phyloP scores from a whole-genome alignment of 139 green algal genomes.

The Penium margaritaceum region DNA sequence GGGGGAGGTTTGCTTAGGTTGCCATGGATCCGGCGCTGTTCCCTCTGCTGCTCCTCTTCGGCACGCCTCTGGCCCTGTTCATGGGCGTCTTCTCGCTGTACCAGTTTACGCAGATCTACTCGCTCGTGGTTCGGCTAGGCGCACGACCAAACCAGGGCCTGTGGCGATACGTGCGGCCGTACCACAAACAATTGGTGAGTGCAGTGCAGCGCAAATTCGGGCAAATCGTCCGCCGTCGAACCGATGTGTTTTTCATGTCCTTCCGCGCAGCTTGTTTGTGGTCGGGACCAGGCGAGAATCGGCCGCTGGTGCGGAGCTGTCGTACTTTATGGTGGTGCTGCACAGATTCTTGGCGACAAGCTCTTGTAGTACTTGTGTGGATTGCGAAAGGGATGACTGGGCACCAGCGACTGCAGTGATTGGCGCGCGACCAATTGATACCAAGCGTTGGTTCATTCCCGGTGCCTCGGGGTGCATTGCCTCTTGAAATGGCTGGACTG shows the following conservation, averaged over 20 bases:
- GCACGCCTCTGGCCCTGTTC: constrained; percentile 1
- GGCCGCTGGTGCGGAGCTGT: not conserved
- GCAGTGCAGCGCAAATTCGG: not conserved
- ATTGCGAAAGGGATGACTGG: too few relatives aligned
- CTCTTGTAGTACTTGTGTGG: too few relatives aligned
- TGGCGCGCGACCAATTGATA: too few relatives aligned
- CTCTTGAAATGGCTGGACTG: too few relatives aligned
- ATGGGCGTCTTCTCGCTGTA: not conserved
- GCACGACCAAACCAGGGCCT: not conserved
- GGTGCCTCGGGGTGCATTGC: too few relatives aligned
- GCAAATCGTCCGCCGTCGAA: not conserved
- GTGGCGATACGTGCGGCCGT: constrained; percentile 4
- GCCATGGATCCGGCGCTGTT: constrained; percentile 6
- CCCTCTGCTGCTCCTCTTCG: not conserved
- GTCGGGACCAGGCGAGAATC: not conserved
- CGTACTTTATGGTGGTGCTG: not conserved
- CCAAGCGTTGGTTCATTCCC: too few relatives aligned
- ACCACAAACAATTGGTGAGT: constrained; percentile 3
- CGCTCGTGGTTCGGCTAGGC: not conserved
- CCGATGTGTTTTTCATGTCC: not conserved
- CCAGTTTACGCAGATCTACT: not conserved
- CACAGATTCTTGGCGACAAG: not conserved
- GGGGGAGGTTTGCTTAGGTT: too few relatives aligned
- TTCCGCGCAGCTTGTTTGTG: not conserved
- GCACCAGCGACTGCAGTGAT: too few relatives aligned